Conservation (phyloP, 148 eudicot species). For the Fagopyrum homotropicum region DNA sequence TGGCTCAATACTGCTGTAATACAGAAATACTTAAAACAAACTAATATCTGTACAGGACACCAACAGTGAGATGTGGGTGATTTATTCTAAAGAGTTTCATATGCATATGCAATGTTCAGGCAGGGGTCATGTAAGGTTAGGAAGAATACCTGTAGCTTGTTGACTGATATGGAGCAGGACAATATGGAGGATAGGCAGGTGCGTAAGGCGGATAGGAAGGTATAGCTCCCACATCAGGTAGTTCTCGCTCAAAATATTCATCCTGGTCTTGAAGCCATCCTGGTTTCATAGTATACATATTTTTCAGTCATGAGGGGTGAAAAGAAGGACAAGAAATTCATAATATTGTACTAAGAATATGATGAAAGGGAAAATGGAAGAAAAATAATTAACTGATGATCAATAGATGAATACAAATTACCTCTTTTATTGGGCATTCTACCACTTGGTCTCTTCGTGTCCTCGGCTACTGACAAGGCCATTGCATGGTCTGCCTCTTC, state of each 20-base stretch:
- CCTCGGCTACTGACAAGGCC: slow-evolving; percentile 72
- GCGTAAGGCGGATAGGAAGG: slow-evolving; percentile 60
- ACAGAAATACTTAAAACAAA: not conserved
- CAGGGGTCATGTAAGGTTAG: too few relatives aligned
- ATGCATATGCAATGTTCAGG: not conserved
- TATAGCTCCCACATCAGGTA: slow-evolving; percentile 34
- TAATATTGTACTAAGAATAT: not conserved
- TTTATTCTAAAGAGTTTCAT: not conserved
- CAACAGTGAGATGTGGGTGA: too few relatives aligned
- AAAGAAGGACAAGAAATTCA: not conserved
- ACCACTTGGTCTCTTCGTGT: slow-evolving; percentile 64
- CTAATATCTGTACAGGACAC: too few relatives aligned
- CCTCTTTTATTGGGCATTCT: slow-evolving; percentile 13
- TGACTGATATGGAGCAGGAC: slow-evolving; percentile 47
- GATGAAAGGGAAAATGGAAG: too few relatives aligned
- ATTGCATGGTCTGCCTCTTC: slow-evolving; percentile 73
- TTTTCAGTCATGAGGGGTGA: slow-evolving; percentile 6
- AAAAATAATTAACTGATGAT: too few relatives aligned
- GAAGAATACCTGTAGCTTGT: slow-evolving; percentile 47
- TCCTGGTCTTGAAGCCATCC: slow-evolving; percentile 43
- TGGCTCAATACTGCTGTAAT: not conserved
- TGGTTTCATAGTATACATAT: slow-evolving; percentile 29
- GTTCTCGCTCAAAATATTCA: slow-evolving; percentile 45
- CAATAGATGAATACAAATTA: not conserved
- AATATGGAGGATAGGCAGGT: slow-evolving; percentile 62